Conservation (phyloP, 768 basidiomycete species). For the Podaxis sp. region DNA sequence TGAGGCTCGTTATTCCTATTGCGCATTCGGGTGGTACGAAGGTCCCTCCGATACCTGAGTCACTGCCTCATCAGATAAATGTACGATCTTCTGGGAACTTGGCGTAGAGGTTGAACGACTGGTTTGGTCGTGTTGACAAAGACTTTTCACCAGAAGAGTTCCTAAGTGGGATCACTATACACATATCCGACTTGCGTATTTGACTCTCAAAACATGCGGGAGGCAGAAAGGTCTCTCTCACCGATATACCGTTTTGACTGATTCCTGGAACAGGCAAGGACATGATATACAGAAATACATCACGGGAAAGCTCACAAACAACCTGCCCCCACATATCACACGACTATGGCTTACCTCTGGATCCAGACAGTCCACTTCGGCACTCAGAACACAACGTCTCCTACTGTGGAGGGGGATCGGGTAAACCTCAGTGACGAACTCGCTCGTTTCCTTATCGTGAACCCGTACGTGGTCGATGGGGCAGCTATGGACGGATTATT, state of each 20-base stretch:
- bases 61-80: neutral
- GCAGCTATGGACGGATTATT: slow-evolving; percentile 40
- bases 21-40: slow-evolving; percentile 11
- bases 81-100: slow-evolving; percentile 18
- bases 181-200: slow-evolving; percentile 39
- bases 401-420: neutral
- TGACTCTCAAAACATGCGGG: too few species aligned
- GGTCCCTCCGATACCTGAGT: neutral
- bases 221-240: slow-evolving; percentile 32
- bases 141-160: slow-evolving; percentile 28
- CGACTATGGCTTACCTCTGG: slow-evolving; percentile 50
- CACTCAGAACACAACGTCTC: slow-evolving; percentile 30
- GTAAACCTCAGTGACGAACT: slow-evolving; percentile 23
- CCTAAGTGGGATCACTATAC: slow-evolving; percentile 47
- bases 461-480: slow-evolving; percentile 36
- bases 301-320: slow-evolving; percentile 28
- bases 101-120: slow-evolving; percentile 30
- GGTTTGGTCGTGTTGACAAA: slow-evolving; percentile 29
- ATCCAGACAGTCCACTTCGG: slow-evolving; percentile 46
- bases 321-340: slow-evolving; percentile 33
- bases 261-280: slow-evolving; percentile 38
- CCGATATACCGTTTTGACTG: too few species aligned
- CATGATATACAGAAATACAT: slow-evolving; percentile 45
- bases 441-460: slow-evolving; percentile 32
- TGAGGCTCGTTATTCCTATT: slow-evolving; percentile 26